phyloP scores from a whole-genome alignment of 495 filamentous ascomycete species.

The Penicillium coffeae region DNA sequence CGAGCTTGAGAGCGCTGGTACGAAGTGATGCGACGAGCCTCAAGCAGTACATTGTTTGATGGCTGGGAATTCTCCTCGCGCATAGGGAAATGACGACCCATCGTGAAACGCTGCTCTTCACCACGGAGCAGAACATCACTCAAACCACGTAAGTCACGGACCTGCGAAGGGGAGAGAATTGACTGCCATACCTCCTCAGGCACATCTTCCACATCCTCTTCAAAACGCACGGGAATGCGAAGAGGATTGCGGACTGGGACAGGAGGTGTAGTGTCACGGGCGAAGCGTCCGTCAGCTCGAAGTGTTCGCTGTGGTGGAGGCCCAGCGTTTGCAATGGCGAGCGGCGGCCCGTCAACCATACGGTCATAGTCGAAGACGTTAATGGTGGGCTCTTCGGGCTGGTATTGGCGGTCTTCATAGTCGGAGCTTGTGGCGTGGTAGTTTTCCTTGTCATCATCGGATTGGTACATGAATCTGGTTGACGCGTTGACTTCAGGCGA shows the following conservation, averaged over 20 bases:
- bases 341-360: not conserved
- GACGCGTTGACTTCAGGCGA: too few species aligned
- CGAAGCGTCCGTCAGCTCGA: not conserved
- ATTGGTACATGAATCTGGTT: too few species aligned
- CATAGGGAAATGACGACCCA: conserved; percentile 1
- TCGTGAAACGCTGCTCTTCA: not conserved
- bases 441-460: conserved; percentile 4
- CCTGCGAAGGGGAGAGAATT: too few species aligned
- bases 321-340: not conserved
- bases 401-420: not conserved
- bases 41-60: conserved; percentile 9
- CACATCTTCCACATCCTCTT: too few species aligned
- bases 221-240: not conserved
- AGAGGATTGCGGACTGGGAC: not conserved
- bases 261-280: not conserved
- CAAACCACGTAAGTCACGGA: not conserved
- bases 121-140: not conserved
- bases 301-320: not conserved
- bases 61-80: conserved; percentile 1
- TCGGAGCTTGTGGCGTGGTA: not conserved
- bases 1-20: conserved; percentile 16
- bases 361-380: not conserved
- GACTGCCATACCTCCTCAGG: too few species aligned
- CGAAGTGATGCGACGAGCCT: conserved; percentile 25
- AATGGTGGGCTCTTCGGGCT: not conserved